A percentile compares a stretch with the other conserved stretches of the same genome.
These are phyloP conservation scores for Volvox africanus DNA, from an alignment of 139 green algal species.

Conservation along the genomic window DNA sequence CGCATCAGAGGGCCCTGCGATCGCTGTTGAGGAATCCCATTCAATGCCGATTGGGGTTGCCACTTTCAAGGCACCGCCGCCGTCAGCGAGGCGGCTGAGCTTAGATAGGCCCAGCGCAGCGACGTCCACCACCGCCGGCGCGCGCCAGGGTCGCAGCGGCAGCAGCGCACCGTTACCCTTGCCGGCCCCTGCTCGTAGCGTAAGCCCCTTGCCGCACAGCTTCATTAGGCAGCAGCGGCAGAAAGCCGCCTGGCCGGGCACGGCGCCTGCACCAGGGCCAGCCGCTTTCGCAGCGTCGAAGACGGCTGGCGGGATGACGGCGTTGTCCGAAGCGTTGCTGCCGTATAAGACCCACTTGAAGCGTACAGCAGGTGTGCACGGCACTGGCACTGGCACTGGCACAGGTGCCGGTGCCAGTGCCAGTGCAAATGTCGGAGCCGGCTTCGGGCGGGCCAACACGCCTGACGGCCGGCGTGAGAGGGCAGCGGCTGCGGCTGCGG, in stretches of 20 bases:
- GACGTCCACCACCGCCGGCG: background rate
- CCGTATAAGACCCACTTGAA: conserved; percentile 43
- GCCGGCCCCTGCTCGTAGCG: conserved; percentile 12
- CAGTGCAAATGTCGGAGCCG: too few relatives aligned
- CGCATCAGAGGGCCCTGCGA: too few relatives aligned
- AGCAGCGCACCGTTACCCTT: background rate
- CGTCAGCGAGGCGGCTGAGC: background rate
- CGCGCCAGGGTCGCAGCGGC: background rate
- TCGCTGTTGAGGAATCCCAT: background rate
- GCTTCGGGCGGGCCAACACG: background rate
- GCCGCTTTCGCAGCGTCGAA: background rate
- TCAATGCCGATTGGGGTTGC: background rate
- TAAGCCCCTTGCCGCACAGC: background rate
- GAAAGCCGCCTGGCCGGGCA: background rate
- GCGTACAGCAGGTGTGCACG: background rate
- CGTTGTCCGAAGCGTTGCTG: conserved; percentile 8
- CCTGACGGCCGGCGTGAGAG: conserved; percentile 2
- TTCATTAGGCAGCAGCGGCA: background rate
- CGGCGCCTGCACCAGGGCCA: background rate
- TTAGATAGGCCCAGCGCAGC: background rate
- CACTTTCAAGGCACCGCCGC: background rate
- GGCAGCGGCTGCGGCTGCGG: background rate
- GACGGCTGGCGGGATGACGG: background rate
- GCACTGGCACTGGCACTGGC: too few relatives aligned
- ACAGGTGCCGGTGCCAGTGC: too few relatives aligned